Evolutionary conservation across 116 monocot species (phyloP), one percentile per base, ranked within the genome.

Genomic region (Cymodocea nodosa): DNA sequence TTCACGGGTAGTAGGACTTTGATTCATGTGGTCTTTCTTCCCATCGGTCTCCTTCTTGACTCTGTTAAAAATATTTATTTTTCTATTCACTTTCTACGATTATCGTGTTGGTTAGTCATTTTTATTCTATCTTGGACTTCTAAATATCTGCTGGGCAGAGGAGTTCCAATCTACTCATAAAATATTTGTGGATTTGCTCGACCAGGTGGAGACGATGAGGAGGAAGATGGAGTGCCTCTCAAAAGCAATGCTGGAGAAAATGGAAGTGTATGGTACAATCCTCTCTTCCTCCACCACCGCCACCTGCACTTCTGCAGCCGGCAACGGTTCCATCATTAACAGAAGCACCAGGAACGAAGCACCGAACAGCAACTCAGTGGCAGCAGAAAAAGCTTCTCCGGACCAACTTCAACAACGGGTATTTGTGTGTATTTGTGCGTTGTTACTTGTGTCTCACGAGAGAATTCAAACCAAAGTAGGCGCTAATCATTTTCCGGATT

Each of bases 181-280:
- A 12, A 18, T 56, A 11, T 20, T 40, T 24, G 40, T 37, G 15
- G 9, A 18, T 62, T 19, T 40, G n/a, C n/a, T 9, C 59, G 15
- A 40, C 17, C 23, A 87, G 87, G 83, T 87, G 68, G 87, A 92
- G 64, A 74, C 68, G 71, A 56, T 92, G 74, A 73, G 76, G 80
- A 80, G 65, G 63, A 87, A 81, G 68, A 92, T 92, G 87, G 87
- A 87, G 68, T 70, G 76, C 39, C n/a, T 92, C 30, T 87, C 87
- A 40, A 87, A 66, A 62, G 92, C 82, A 62, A 87, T 84, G 87
- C 36, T 79, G 36, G 78, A 83, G 76, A 84, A 71, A 68, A 69
- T 82, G 72, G 79, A 74, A 59, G 81, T 62, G 72, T 76, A 77
- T 62, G 64, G 68, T 10, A 37, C 55, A 35, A 61, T 81, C 62